These are phyloP conservation scores for Podila verticillata DNA, from an alignment of 192 early-diverging fungal genomes.

Conservation along the genomic window DNA sequence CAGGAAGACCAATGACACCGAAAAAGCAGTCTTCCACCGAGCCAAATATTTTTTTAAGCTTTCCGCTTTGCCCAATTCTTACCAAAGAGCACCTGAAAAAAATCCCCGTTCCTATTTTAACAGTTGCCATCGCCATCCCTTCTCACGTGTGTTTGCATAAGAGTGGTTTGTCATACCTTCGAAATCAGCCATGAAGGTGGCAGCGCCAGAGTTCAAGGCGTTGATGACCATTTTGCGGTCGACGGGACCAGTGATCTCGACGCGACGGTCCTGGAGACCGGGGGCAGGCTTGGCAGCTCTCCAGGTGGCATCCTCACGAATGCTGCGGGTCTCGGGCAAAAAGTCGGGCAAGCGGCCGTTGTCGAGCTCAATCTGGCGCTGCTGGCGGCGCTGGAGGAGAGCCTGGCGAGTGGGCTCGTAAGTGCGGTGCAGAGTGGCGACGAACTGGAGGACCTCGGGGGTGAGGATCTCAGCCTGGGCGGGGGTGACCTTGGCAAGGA, in stretches of 20 bases:
- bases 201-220: conserved; percentile 93
- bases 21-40: conserved; percentile 8
- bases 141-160: neutral
- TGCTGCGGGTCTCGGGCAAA: conserved; percentile 91
- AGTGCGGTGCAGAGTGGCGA: conserved; percentile 89
- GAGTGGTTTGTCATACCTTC: conserved; percentile 59
- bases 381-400: conserved; percentile 82
- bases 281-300: conserved; percentile 92
- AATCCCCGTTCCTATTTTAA: conserved; percentile 2
- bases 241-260: conserved; percentile 98
- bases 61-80: conserved; percentile 2
- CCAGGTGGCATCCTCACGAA: conserved; percentile 93
- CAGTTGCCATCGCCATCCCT: neutral
- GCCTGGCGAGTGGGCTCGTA: conserved; percentile 92
- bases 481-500: conserved; percentile 73
- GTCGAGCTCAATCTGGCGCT: conserved; percentile 86
- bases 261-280: conserved; percentile 90
- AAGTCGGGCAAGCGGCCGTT: conserved; percentile 90
- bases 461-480: conserved; percentile 83
- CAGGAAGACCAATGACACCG: neutral
- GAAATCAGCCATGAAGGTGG: conserved; percentile 99
- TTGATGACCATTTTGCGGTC: conserved; percentile 99
- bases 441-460: conserved; percentile 82
- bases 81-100: neutral
- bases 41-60: conserved; percentile 7